Conservation (phyloP, 768 basidiomycete genomes). For the Harrya chromipes region DNA sequence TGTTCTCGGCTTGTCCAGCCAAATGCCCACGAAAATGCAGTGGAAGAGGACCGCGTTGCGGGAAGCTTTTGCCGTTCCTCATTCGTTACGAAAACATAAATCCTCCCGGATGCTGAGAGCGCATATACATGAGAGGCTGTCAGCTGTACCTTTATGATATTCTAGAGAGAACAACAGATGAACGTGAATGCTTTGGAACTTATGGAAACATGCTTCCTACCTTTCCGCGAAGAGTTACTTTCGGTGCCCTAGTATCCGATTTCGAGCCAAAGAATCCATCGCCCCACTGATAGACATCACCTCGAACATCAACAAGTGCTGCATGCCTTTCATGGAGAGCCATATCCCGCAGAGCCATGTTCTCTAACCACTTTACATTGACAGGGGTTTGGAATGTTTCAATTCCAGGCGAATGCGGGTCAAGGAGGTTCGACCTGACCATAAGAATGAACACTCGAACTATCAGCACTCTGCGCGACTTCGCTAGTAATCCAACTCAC, state of each 20-base stretch:
- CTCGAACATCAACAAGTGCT: conserved; percentile 74
- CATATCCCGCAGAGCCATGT: conserved; percentile 70
- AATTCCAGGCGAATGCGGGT: conserved; percentile 36
- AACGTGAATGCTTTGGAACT: neutral
- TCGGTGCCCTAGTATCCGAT: conserved; percentile 37
- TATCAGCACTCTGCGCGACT: neutral
- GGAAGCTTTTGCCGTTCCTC: conserved; percentile 44
- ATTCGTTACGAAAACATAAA: conserved; percentile 65
- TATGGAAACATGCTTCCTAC: conserved; percentile 32
- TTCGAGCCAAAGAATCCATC: conserved; percentile 50
- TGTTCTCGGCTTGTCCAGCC: conserved; percentile 55
- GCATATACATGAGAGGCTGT: conserved; percentile 68
- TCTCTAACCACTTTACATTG: conserved; percentile 55
- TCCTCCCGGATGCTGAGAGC: conserved; percentile 69
- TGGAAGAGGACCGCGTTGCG: conserved; percentile 40
- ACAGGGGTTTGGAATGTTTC: conserved; percentile 50
- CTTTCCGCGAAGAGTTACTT: conserved; percentile 60
- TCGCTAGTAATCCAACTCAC: conserved; percentile 35
- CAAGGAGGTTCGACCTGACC: conserved; percentile 45
- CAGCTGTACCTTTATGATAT: conserved; percentile 62
- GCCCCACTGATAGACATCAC: conserved; percentile 87
- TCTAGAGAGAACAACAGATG: conserved; percentile 38
- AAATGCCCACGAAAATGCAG: conserved; percentile 57
- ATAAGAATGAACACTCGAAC: neutral
- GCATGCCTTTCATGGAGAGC: conserved; percentile 63